Evolutionary conservation across 2,329 filamentous ascomycete genomes (phyloP).

Genomic region (Fusarium annulatum): DNA sequence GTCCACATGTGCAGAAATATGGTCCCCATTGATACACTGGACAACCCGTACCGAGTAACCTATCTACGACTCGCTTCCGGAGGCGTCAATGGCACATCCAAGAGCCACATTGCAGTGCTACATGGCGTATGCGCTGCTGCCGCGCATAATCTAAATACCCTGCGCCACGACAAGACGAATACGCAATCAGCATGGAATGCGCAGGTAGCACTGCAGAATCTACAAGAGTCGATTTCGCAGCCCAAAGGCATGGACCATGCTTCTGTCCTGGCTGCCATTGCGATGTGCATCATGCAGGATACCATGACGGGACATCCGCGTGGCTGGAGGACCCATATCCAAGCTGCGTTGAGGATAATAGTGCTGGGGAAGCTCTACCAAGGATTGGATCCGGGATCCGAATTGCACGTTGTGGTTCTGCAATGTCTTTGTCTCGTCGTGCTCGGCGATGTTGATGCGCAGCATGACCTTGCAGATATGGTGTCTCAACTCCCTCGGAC

Average conservation of each 20-base stretch:
- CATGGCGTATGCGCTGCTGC: not conserved
- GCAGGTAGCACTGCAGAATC: not conserved
- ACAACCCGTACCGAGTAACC: not conserved
- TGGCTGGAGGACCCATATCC: not conserved
- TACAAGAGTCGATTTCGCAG: not conserved
- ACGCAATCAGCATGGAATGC: not conserved
- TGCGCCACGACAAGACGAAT: not conserved
- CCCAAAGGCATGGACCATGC: not conserved
- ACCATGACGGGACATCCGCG: not conserved
- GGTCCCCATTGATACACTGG: not conserved
- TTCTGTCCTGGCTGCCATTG: not conserved
- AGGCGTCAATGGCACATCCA: not conserved
- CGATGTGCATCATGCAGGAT: not conserved
- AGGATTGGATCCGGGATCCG: rapidly evolving
- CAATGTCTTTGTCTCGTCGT: not conserved
- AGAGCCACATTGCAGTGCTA: not conserved
- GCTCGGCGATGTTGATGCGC: not conserved
- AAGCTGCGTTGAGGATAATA: not conserved
- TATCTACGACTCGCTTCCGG: not conserved
- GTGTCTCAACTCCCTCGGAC: not conserved
- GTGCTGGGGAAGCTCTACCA: rapidly evolving
- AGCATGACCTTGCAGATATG: not conserved
- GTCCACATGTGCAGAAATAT: not conserved
- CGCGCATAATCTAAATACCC: not conserved
- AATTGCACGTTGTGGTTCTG: not conserved